Base-by-base conservation (phyloP, 148 eudicot species). In the Camellia sinensis region DNA sequence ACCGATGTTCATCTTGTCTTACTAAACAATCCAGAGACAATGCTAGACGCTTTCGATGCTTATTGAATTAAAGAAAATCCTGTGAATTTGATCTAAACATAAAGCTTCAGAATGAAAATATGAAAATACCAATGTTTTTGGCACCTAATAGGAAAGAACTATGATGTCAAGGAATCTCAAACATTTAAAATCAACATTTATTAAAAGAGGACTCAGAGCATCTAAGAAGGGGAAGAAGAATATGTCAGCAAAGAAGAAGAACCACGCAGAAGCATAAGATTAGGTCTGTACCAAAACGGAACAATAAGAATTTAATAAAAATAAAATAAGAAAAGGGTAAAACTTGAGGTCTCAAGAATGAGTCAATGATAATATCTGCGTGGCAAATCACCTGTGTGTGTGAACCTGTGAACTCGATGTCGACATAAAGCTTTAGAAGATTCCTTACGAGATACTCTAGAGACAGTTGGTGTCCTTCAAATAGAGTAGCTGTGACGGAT, bases 371-470 rank as follows among this genome's bases (percentile, higher is more conserved):
- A 62, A 43, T 21, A 59, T 62, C 52, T 68, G 50, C 6, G 54
- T 67, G 67, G 40, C 45, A 77, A 29, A 84, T 86, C 71, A 93
- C 99, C 99, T 96, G 99, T 41, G 98, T 96, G 83, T 93, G 99
- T 59, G 99, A 92, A 77, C 99, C 97, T 41, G 99, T 96, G 83
- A 94, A 96, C 89, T 96, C 98, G 80, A 96, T 96, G 88, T 96
- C 99, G 67, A 96, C 98, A 84, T 96, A 96, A 44, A 94, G 90
- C 88, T 96, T 96, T 84, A 96, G 82, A 71, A 96, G 98, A 89
- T 96, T 96, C 80, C 80, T 89, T 67, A 96, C 98, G 79, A 96
- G 99, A 91, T 90, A 89, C 63, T 92, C 87, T 7, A 94, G 86
- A 80, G 98, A 94, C 71, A 94, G 73, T 81, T 91, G 93, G 75